phyloP scores from a whole-genome alignment of 1,139 yeast genomes.

The Magnusiomyces tetraspermus region DNA sequence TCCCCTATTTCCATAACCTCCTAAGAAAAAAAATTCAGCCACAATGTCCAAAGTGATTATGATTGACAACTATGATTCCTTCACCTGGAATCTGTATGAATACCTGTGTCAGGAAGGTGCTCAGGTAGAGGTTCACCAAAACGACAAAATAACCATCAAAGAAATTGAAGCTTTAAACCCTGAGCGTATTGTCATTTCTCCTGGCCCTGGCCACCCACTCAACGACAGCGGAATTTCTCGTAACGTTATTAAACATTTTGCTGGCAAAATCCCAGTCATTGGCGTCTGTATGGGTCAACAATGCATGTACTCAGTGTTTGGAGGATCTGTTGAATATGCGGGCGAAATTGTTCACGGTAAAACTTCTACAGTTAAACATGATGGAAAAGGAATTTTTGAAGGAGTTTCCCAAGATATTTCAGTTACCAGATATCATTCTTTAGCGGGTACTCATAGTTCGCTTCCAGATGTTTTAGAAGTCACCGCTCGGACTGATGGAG shows the following conservation, averaged over 20 bases:
- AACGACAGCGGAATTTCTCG: conserved; percentile 85
- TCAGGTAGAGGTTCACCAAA: conserved; percentile 71
- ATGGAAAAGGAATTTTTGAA: conserved; percentile 73
- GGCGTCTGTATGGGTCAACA: conserved; percentile 99
- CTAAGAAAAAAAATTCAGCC: background rate
- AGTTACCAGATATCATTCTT: conserved; percentile 88
- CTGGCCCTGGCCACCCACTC: conserved; percentile 95
- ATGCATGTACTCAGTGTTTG: conserved; percentile 87
- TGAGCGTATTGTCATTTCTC: conserved; percentile 74
- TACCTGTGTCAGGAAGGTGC: conserved; percentile 83
- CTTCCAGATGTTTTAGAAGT: conserved; percentile 78
- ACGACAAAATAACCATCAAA: conserved; percentile 66
- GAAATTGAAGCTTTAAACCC: conserved; percentile 64
- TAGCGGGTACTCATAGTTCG: conserved; percentile 69
- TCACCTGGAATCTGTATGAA: conserved; percentile 94
- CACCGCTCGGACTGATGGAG: conserved; percentile 70
- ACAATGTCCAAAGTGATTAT: conserved; percentile 44
- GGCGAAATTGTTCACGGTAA: conserved; percentile 98
- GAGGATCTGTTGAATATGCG: conserved; percentile 83
- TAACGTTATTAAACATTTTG: conserved; percentile 57
- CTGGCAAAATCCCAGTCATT: conserved; percentile 79
- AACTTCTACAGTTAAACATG: conserved; percentile 81
- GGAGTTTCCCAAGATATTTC: conserved; percentile 86
- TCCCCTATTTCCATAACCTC: background rate
- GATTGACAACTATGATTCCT: conserved; percentile 95